Conservation (phyloP, 2,329 filamentous ascomycete genomes). For the Trichoderma atrobrunneum region DNA sequence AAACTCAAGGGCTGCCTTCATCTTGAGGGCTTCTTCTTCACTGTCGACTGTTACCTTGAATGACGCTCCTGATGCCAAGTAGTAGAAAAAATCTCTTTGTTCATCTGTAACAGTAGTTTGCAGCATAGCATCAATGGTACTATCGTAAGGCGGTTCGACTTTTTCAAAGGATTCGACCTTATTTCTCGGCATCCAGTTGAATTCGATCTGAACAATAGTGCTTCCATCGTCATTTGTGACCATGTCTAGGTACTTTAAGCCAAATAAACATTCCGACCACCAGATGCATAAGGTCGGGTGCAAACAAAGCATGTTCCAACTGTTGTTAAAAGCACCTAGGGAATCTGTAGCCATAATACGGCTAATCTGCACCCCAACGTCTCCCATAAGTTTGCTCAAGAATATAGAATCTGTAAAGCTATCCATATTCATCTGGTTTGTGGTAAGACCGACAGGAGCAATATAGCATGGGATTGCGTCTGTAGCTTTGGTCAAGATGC, state of each 20-base stretch:
- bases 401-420: neutral
- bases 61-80: too few species aligned
- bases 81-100: too few species aligned
- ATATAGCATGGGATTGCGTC: neutral
- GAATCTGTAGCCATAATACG: neutral
- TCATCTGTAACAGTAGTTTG: neutral
- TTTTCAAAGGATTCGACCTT: accelerated
- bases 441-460: neutral
- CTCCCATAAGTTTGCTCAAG: neutral
- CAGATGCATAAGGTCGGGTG: neutral
- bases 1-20: neutral
- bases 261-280: neutral
- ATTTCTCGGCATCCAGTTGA: neutral
- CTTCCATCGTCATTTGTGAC: neutral
- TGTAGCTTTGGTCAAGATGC: neutral
- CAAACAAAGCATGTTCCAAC: neutral
- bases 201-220: neutral
- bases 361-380: neutral
- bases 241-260: neutral
- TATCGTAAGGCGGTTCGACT: neutral
- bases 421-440: neutral
- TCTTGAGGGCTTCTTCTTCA: neutral
- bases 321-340: neutral
- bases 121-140: neutral
- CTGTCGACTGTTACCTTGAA: neutral